Evolutionary conservation across 140 eudicot genomes (phyloP).

Genomic region (Stevia rebaudiana): DNA sequence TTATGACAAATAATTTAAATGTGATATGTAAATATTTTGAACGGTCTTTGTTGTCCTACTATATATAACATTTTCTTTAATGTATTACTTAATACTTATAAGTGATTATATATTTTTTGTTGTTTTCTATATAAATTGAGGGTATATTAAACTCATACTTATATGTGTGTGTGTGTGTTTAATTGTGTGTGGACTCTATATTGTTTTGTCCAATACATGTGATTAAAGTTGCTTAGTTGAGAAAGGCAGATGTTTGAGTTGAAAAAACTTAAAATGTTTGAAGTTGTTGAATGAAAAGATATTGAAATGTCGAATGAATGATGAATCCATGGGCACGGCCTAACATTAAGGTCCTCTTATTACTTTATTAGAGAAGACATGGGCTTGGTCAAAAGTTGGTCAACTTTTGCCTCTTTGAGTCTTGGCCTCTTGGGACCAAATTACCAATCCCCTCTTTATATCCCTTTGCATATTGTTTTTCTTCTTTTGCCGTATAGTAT

Average conservation of each 20-base stretch:
- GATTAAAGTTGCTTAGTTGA: slow-evolving; percentile 7
- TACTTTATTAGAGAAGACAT: slow-evolving; percentile 19
- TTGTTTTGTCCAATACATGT: slow-evolving; percentile 19
- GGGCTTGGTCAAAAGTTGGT: slow-evolving; percentile 34
- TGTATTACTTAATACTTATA: no score
- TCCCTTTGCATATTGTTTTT: neutral
- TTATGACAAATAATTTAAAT: no score
- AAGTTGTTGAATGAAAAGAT: slow-evolving; percentile 17
- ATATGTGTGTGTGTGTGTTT: no score
- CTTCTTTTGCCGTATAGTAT: neutral
- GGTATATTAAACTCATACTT: no score
- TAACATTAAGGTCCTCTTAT: slow-evolving; percentile 18
- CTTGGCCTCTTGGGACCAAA: slow-evolving; percentile 24
- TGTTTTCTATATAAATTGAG: no score
- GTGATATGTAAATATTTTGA: no score
- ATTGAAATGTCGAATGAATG: neutral
- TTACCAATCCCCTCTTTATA: neutral
- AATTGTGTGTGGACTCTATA: neutral
- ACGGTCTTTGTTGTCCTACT: no score
- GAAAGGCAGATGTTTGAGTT: neutral
- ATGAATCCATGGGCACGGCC: slow-evolving; percentile 4
- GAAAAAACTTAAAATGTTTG: slow-evolving; percentile 13
- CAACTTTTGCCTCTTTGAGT: neutral
- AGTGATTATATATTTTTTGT: no score
- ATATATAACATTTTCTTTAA: no score